Evolutionary conservation across 1,284 basidiomycete genomes (phyloP), one percentile per base, ranked within the genome.

Genomic region (Leccinum solheimii): DNA sequence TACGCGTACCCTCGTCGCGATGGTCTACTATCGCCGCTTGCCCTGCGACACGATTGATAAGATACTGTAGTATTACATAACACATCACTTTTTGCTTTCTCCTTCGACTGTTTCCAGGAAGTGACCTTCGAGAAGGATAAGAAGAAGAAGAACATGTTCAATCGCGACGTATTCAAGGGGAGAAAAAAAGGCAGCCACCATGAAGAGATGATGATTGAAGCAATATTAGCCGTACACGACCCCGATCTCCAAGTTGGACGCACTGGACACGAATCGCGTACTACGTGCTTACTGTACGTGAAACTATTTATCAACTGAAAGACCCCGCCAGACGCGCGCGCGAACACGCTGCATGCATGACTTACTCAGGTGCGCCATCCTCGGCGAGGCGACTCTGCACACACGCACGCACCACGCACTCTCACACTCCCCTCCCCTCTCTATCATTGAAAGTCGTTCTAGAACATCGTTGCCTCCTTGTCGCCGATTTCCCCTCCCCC

Each of bases 401-500:
- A 49, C 48, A 49, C 14, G 48, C 48, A 23, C 23, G 48, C 21
- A 49, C 48, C 48, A 49, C 48, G 48, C 23, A 23, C 23, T 23
- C 23, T 13, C 21, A 26, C 7, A 23, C 45, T 64, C 56, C 32
- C 30, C 63, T 54, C 23, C 36, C 59, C 38, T 48, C 32, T 27
- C 30, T 45, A 38, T 53, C 45, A 45, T 49, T 23, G 23, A 14
- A 49, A 48, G 11, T 58, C 27, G 19, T 26, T 34, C 5, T 36
- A 27, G 2, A 32, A 57, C 43, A n/a, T 34, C 19, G 27, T 49
- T 34, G 13, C 61, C 59, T 57, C 58, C 59, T 32, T 65, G 56
- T 67, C 30, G 52, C 62, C 53, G 65, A 64, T 40, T 14, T n/a
- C 21, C 45, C 58, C 23, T 14, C 13, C 48, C 45, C 48, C 21